phyloP scores from a whole-genome alignment of 495 filamentous ascomycete genomes.

The Friedmanniomyces endolithicus region DNA sequence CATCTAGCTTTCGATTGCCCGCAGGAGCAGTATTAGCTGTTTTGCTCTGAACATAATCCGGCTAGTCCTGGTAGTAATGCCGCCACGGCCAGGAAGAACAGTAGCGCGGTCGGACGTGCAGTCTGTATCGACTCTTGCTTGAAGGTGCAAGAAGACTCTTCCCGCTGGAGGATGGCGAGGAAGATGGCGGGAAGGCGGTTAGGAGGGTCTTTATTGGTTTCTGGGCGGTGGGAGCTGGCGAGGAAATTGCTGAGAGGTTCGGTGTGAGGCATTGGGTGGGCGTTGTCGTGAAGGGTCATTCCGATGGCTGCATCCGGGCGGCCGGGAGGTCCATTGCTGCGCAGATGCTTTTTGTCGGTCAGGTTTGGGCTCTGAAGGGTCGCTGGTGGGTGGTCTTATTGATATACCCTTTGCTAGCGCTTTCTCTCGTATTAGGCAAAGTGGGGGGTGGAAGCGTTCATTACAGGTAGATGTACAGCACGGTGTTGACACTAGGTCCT shows the following conservation, averaged over 20 bases:
- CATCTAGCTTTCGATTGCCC: constrained; percentile 38
- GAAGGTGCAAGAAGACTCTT: not conserved
- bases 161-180: constrained; percentile 4
- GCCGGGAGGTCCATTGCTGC: no score
- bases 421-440: no score
- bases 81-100: not conserved
- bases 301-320: no score
- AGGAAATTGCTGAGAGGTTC: not conserved
- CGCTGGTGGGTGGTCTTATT: no score
- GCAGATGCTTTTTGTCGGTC: no score
- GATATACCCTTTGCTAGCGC: no score
- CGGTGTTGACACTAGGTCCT: no score
- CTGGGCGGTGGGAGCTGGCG: not conserved
- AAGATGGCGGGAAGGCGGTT: not conserved
- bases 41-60: not conserved
- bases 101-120: not conserved
- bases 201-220: not conserved
- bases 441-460: no score
- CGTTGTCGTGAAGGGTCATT: no score
- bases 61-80: not conserved
- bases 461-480: no score
- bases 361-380: no score
- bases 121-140: not conserved
- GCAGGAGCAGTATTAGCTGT: constrained; percentile 22
- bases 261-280: not conserved